Base-by-base conservation (phyloP, 768 basidiomycete species). In the Calocybe cyanea region DNA sequence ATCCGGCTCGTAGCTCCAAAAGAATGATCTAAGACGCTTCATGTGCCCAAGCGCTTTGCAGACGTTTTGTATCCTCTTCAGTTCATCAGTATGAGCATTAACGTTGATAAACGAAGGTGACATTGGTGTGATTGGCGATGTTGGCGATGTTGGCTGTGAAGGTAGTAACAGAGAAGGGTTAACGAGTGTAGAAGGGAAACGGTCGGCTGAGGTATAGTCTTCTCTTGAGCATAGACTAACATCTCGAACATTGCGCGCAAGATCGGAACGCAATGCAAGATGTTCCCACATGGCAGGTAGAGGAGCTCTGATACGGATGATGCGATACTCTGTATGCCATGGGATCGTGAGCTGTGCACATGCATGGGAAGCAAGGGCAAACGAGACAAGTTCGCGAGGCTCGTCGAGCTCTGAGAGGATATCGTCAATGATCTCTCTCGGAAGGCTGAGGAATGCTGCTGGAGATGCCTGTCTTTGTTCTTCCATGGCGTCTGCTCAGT, bases 311-410 rank as follows among this genome's bases (percentile, higher is more conserved):
- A 72, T 62, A 21, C 72, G 71, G 48, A 78, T 60, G 43, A 71
- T 62, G 40, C 77, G 71, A 58, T 78, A 77, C 50, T 77, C 66
- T 17, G 65, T 73, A 45, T 78, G 76, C n/a, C 65, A 55, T 21
- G 77, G 77, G 34, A 74, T 67, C 33, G 71, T 65, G 41, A 70
- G 53, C 14, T 52, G 55, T 41, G 65, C 63, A 40, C 65, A 67
- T 25, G 61, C 46, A 47, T 60, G 61, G n/a, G 70, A 75, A 21
- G 67, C 57, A n/a, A 72, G 63, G 1, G 73, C 75, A 45, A 78
- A 64, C 9, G 70, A 63, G 25, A 76, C 54, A 24, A 78, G 62
- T 50, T 77, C 71, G 21, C 49, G 37, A 47, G 71, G 68, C 33
- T 50, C 49, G 48, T 71, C 69, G 46, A 78, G 60, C 40, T 68